phyloP scores from a whole-genome alignment of 225 moss, liverwort and hornwort genomes.

The Pleurozium schreberi region DNA sequence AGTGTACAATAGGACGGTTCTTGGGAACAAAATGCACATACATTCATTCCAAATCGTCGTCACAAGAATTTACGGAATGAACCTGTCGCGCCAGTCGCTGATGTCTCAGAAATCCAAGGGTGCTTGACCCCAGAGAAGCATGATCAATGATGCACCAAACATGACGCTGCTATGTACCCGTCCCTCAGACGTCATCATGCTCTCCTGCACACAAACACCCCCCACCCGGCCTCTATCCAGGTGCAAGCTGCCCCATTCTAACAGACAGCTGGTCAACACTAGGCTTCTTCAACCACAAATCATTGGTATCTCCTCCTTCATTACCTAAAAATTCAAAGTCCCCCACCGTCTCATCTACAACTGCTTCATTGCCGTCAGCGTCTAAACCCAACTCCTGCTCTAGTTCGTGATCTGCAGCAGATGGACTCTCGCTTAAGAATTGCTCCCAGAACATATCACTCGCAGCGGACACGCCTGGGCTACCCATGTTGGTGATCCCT shows the following conservation, averaged over 20 bases:
- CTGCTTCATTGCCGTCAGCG: constrained; percentile 10
- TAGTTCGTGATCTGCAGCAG: constrained; percentile 40
- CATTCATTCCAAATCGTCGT: background rate
- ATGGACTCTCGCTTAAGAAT: constrained; percentile 49
- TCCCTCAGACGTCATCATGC: background rate
- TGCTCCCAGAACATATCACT: constrained; percentile 98
- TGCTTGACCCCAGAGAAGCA: background rate
- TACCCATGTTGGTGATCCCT: constrained; percentile 17
- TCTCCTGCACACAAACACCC: background rate
- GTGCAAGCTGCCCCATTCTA: constrained; percentile 76
- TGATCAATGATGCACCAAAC: background rate
- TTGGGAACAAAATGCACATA: background rate
- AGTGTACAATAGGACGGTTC: constrained; percentile 2
- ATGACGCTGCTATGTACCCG: background rate
- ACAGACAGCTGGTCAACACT: constrained; percentile 72
- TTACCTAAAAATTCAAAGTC: background rate
- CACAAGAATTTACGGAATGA: background rate
- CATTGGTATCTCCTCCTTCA: constrained; percentile 18
- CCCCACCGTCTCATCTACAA: constrained; percentile 12
- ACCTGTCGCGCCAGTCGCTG: background rate
- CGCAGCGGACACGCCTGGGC: constrained; percentile 24
- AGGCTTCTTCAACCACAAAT: constrained; percentile 49
- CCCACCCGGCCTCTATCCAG: constrained; percentile 11
- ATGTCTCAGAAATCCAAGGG: background rate
- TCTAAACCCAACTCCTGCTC: constrained; percentile 30